A percentile compares a stretch with the other conserved stretches of the same genome.
Conservation (phyloP, 83 land plant genomes). For the Isoetes engelmannii region DNA sequence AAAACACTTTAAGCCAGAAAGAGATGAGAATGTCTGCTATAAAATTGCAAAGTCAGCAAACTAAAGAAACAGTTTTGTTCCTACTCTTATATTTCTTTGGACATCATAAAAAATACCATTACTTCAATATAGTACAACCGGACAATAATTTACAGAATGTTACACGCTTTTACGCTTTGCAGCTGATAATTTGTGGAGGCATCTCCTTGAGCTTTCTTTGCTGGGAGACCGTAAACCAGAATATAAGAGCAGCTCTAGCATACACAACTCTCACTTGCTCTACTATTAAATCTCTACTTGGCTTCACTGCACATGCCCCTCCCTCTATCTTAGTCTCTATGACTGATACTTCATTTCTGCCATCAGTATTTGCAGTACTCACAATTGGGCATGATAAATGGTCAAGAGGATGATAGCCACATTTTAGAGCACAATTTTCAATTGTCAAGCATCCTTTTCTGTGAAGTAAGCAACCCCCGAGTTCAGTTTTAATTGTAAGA, state of each 20-base stretch:
- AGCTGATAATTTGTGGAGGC: no score
- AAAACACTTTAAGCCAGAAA: no score
- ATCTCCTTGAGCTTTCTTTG: constrained; percentile 1
- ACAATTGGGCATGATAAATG: constrained; percentile 77
- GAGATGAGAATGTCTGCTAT: no score
- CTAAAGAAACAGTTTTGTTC: no score
- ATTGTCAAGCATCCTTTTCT: constrained; percentile 74
- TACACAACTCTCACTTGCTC: constrained; percentile 73
- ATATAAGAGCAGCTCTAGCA: constrained; percentile 63
- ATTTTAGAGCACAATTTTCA: constrained; percentile 76
- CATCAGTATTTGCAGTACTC: constrained; percentile 59
- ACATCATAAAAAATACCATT: no score
- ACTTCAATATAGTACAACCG: no score
- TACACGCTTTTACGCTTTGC: no score
- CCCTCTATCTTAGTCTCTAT: constrained; percentile 83
- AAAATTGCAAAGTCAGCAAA: no score
- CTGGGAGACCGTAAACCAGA: constrained; percentile 77
- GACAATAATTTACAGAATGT: no score
- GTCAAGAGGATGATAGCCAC: constrained; percentile 84
- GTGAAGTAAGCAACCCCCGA: constrained; percentile 92
- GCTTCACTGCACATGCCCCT: constrained; percentile 74
- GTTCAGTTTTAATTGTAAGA: constrained; percentile 80
- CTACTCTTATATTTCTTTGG: no score
- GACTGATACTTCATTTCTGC: constrained; percentile 57
- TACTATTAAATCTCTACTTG: constrained; percentile 60